Evolutionary conservation across 2,329 filamentous ascomycete species (phyloP).

Genomic region (Microdochium bolleyi): DNA sequence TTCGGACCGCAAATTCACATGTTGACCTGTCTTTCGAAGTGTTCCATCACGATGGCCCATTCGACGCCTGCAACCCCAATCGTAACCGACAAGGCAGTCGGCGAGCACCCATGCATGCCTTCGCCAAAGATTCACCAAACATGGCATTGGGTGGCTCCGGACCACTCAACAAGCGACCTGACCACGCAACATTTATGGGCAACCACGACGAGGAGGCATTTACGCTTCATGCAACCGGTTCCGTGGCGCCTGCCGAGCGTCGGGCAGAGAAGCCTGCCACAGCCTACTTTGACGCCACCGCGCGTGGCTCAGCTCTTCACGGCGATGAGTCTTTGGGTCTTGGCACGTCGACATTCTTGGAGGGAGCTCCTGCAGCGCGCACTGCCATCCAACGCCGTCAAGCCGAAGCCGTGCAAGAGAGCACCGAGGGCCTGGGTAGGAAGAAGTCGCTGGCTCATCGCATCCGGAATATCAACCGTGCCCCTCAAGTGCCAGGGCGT

Average conservation of each 20-base stretch:
- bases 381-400: constrained; percentile 70
- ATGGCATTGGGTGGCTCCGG: constrained; percentile 85
- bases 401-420: constrained; percentile 56
- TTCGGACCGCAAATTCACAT: background rate
- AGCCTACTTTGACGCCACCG: constrained; percentile 59
- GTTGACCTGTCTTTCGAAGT: constrained; percentile 43
- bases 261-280: constrained; percentile 27
- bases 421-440: constrained; percentile 58
- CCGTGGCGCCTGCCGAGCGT: constrained; percentile 24
- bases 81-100: constrained; percentile 79
- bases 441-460: constrained; percentile 95
- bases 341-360: constrained; percentile 91
- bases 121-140: constrained; percentile 86
- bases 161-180: constrained; percentile 71
- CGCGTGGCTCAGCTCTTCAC: constrained; percentile 65
- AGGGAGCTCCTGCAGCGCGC: constrained; percentile 82
- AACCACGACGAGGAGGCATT: constrained; percentile 75
- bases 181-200: constrained; percentile 85
- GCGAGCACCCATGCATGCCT: constrained; percentile 91
- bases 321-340: constrained; percentile 77
- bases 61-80: constrained; percentile 91
- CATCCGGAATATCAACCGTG: constrained; percentile 74
- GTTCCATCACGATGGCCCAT: constrained; percentile 96
- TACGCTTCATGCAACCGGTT: constrained; percentile 59
- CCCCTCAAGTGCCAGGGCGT: constrained; percentile 55